A percentile compares a stretch with the other conserved stretches of the same genome.
phyloP scores from a whole-genome alignment of 768 basidiomycete genomes.

The Lyophyllum semitale region DNA sequence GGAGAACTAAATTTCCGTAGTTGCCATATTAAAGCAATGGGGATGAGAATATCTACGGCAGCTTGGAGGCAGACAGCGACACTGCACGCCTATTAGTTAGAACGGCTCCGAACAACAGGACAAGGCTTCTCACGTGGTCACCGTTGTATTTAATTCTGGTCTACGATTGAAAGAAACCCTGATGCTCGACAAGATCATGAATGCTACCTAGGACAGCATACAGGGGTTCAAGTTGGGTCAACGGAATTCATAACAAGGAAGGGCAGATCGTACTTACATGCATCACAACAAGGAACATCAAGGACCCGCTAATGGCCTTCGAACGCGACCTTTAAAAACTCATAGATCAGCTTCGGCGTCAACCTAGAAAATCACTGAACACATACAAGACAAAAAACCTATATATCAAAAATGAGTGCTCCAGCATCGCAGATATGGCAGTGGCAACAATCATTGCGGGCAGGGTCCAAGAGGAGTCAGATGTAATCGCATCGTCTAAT shows the following conservation, averaged over 20 bases:
- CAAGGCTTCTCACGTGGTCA: constrained; percentile 6
- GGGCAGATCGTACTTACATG: not conserved
- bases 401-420: constrained; percentile 15
- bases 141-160: constrained; percentile 1
- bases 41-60: constrained; percentile 8
- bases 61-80: constrained; percentile 6
- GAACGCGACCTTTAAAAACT: not conserved
- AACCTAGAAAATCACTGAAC: not conserved
- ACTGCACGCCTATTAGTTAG: not conserved
- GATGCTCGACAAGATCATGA: not conserved
- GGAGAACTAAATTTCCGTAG: constrained; percentile 5
- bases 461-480: constrained; percentile 4
- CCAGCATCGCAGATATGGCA: constrained; percentile 7
- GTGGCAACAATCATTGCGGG: constrained; percentile 7
- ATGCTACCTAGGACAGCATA: not conserved
- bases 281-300: not conserved
- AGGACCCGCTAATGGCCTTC: not conserved
- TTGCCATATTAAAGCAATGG: constrained; percentile 13
- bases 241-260: not conserved
- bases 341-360: not conserved
- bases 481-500: not conserved
- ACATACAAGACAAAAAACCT: constrained; percentile 9
- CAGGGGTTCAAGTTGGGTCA: not conserved
- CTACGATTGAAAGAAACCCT: not conserved
- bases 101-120: not conserved